Percentiles rank a stretch among this genome's conserved stretches.
phyloP scores from a whole-genome alignment of 2,329 filamentous ascomycete genomes.

The Verticillium nonalfalfae region DNA sequence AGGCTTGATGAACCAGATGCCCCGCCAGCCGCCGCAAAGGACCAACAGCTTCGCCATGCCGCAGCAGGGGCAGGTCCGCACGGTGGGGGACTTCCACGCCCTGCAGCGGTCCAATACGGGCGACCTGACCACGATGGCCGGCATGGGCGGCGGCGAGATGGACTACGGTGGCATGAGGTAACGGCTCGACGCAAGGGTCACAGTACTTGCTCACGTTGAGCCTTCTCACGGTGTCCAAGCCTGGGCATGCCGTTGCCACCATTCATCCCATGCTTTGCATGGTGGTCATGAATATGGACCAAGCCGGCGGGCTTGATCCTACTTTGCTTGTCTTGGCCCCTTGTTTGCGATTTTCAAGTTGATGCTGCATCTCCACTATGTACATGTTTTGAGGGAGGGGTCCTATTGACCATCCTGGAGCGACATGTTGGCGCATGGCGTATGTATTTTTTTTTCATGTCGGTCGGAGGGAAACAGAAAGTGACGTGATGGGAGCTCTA shows the following conservation, averaged over 20 bases:
- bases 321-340: not conserved
- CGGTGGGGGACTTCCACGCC: conserved; percentile 43
- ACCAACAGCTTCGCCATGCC: conserved; percentile 31
- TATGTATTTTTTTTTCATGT: not conserved
- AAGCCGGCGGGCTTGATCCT: not conserved
- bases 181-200: not conserved
- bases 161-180: conserved; percentile 9
- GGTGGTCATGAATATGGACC: not conserved
- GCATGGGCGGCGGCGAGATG: conserved; percentile 9
- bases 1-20: conserved; percentile 14
- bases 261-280: not conserved
- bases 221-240: not conserved
- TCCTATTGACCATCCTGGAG: not conserved
- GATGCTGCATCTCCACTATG: not conserved
- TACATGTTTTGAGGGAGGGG: not conserved
- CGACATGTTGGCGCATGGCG: not conserved
- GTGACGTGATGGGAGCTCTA: not conserved
- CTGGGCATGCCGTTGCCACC: not conserved
- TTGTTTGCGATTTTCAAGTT: not conserved
- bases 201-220: not conserved
- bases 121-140: conserved; percentile 2
- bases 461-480: not conserved
- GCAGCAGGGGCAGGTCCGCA: conserved; percentile 30
- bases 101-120: conserved; percentile 35
- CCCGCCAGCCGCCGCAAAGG: conserved; percentile 27